Evolutionary conservation across 257 asterid species (phyloP).

Genomic region (Forsythia suspensa): DNA sequence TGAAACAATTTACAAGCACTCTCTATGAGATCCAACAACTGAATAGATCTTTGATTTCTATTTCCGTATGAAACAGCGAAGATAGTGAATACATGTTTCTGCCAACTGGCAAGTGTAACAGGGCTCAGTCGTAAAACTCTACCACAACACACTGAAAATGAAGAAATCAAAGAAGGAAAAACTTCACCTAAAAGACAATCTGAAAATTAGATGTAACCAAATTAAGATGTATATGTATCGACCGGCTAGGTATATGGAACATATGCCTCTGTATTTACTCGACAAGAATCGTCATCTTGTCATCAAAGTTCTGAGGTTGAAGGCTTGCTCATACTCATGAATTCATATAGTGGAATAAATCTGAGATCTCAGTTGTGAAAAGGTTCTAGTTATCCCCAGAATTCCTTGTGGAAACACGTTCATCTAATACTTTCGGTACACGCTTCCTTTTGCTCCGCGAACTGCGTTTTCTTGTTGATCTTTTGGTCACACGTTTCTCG

Average conservation of each 20-base stretch:
- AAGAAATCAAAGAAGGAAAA: conserved; percentile 21
- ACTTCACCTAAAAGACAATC: conserved; percentile 18
- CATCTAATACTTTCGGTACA: conserved; percentile 48
- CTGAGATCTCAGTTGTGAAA: conserved; percentile 14
- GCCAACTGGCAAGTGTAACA: conserved; percentile 23
- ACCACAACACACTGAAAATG: conserved; percentile 19
- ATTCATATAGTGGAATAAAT: conserved; percentile 39
- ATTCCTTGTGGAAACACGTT: conserved; percentile 42
- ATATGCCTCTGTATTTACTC: conserved; percentile 37
- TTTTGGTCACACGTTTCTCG: conserved; percentile 57
- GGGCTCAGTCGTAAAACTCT: conserved; percentile 15
- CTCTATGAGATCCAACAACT: conserved; percentile 2
- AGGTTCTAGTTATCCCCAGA: conserved; percentile 42
- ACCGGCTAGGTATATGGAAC: conserved; percentile 42
- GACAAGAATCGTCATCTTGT: conserved; percentile 22
- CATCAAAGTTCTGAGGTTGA: conserved; percentile 24
- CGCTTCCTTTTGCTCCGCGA: conserved; percentile 69
- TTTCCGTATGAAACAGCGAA: conserved; percentile 30
- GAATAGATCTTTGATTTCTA: conserved; percentile 17
- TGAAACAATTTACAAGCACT: background rate
- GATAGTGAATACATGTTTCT: conserved; percentile 32
- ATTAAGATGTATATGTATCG: conserved; percentile 36
- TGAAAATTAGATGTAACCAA: conserved; percentile 22
- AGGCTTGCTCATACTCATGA: conserved; percentile 21
- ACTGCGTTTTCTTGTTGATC: conserved; percentile 66